Base-by-base conservation (phyloP, 345 rosid genomes). In the Hypericum perforatum region DNA sequence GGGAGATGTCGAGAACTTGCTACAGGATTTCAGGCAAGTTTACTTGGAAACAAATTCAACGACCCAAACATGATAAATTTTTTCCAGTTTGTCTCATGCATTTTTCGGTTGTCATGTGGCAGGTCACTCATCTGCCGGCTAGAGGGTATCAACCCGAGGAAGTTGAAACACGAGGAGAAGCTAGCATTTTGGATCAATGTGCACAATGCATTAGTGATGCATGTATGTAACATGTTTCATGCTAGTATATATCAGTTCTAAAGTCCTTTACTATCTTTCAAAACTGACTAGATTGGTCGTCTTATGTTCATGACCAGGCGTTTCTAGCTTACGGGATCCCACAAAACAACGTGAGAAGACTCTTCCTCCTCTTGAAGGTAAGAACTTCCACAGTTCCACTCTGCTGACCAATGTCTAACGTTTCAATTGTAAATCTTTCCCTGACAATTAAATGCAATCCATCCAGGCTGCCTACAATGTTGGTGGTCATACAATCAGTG, bases 151-250 rank as follows among this genome's bases (percentile, higher is more conserved):
- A 65, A 84, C 71, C 94, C 86, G 14, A 74, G 78, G 77, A 85
- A 71, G 70, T 61, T 92, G 73, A 80, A 77, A 56, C 84, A 82
- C 12, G 89, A 80, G 57, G 98, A 92, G 75, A 88, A 85, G 73
- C 67, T 94, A 16, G 95, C 99, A 13, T 94, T 94, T 70, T 94
- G 97, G 99, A 80, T 89, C 68, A 94, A 94, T 49, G 63, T 88
- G 60, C 99, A 94, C 74, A 94, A 94, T 65, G 84, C 95, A n/a
- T 62, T 89, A 41, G 91, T 84, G 68, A 94, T 89, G 99, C 99
- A 94, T 78, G 99, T 94, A 86, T 82, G 49, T 54, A 11, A 63
- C 44, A 69, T 64, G 59, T 42, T 57, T 59, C 8, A 12, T 16
- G 11, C 7, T 13, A 22, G 41, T 40, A 11, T 22, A 43, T 45